Percentiles rank a stretch among this genome's conserved stretches.
These are phyloP conservation scores for Monosporascus sp. DNA, from an alignment of 2,329 filamentous ascomycete genomes.

Conservation along the genomic window DNA sequence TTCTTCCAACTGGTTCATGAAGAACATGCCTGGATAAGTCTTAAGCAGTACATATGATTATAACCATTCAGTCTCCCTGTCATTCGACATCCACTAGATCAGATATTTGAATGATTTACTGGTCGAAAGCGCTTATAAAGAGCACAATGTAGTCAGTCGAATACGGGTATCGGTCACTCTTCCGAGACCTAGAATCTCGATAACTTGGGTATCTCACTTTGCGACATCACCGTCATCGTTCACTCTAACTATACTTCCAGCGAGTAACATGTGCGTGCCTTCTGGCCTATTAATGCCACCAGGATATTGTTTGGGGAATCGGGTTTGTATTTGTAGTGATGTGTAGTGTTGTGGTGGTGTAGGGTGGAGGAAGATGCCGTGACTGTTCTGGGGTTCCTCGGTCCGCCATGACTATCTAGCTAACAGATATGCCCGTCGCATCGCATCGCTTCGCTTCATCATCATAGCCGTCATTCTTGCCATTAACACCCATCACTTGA, in stretches of 20 bases:
- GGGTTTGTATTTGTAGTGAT: conserved; percentile 20
- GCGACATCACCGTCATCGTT: neutral
- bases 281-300: neutral
- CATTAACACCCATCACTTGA: neutral
- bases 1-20: no score
- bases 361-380: conserved; percentile 17
- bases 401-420: neutral
- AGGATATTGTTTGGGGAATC: conserved; percentile 4
- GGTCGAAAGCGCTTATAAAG: neutral
- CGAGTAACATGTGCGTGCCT: no score
- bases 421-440: neutral
- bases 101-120: neutral
- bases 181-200: no score
- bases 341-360: neutral
- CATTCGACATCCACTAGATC: neutral
- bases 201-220: no score
- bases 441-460: neutral
- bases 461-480: neutral
- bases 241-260: neutral
- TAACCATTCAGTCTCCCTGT: no score
- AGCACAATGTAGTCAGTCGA: no score
- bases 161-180: no score
- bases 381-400: conserved; percentile 12
- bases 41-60: no score
- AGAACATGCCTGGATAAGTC: no score